These are phyloP conservation scores for Colletotrichum gloeosporioides DNA, from an alignment of 2,329 filamentous ascomycete genomes.

Conservation along the genomic window DNA sequence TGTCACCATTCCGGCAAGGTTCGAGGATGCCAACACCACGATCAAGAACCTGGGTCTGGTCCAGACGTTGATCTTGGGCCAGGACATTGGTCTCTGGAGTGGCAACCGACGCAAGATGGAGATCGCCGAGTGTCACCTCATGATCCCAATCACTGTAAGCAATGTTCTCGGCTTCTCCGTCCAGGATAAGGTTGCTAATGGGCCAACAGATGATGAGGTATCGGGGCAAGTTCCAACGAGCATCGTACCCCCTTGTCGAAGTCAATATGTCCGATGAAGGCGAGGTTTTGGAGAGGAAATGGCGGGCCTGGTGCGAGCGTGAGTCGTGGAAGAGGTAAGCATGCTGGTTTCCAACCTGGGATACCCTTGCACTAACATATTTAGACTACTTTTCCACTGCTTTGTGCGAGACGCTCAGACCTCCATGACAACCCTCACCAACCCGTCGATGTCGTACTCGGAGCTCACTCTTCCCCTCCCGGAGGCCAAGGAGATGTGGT, in stretches of 20 bases:
- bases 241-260: conserved; percentile 55
- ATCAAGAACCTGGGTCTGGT: conserved; percentile 54
- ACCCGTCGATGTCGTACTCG: conserved; percentile 70
- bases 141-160: conserved; percentile 50
- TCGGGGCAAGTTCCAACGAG: conserved; percentile 63
- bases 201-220: conserved; percentile 55
- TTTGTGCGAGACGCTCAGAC: conserved; percentile 71
- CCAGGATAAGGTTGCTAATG: not conserved
- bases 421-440: conserved; percentile 70
- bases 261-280: conserved; percentile 61
- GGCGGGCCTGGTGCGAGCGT: conserved; percentile 67
- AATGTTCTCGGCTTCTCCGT: not conserved
- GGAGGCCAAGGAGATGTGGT: conserved; percentile 67
- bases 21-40: conserved; percentile 54
- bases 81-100: conserved; percentile 60
- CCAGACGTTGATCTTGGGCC: conserved; percentile 52
- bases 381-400: conserved; percentile 66
- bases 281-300: conserved; percentile 65
- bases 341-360: too few relatives aligned
- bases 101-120: conserved; percentile 62
- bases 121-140: conserved; percentile 56
- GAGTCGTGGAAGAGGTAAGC: conserved; percentile 69
- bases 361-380: conserved; percentile 17
- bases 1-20: conserved; percentile 33
- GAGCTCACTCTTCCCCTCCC: conserved; percentile 73